phyloP scores from a whole-genome alignment of 108 stramenopile species.

The Fragilariopsis cylindrus region DNA sequence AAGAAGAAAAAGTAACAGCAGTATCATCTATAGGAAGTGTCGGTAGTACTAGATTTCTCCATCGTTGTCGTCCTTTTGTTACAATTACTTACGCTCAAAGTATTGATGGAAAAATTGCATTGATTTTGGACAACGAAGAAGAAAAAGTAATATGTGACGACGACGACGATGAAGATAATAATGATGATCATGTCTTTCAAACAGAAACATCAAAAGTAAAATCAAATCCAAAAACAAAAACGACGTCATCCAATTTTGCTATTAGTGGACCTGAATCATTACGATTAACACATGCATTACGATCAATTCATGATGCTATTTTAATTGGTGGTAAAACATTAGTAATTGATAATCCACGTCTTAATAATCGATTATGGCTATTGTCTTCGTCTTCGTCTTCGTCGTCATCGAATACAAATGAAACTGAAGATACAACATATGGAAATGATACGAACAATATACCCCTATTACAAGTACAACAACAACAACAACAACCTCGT shows the following conservation, averaged over 20 bases:
- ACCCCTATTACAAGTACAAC: not conserved
- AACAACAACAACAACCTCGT: conserved; percentile 46
- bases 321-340: conserved; percentile 77
- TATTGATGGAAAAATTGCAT: conserved; percentile 75
- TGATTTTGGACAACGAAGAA: conserved; percentile 18
- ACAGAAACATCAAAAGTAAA: no score
- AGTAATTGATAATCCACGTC: conserved; percentile 63
- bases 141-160: no score
- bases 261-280: conserved; percentile 64
- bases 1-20: not conserved
- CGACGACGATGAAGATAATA: not conserved
- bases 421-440: not conserved
- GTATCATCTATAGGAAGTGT: not conserved
- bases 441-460: no score
- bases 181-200: not conserved
- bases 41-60: not conserved
- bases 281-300: conserved; percentile 66
- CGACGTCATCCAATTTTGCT: conserved; percentile 50
- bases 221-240: not conserved
- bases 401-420: not conserved
- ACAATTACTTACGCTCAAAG: conserved; percentile 78
- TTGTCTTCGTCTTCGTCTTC: no score
- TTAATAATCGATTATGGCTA: conserved; percentile 70
- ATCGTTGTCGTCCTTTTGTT: conserved; percentile 51
- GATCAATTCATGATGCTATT: conserved; percentile 78